Evolutionary conservation across 441 rosid genomes (phyloP).

Genomic region (Euphorbia schlechtendalii): DNA sequence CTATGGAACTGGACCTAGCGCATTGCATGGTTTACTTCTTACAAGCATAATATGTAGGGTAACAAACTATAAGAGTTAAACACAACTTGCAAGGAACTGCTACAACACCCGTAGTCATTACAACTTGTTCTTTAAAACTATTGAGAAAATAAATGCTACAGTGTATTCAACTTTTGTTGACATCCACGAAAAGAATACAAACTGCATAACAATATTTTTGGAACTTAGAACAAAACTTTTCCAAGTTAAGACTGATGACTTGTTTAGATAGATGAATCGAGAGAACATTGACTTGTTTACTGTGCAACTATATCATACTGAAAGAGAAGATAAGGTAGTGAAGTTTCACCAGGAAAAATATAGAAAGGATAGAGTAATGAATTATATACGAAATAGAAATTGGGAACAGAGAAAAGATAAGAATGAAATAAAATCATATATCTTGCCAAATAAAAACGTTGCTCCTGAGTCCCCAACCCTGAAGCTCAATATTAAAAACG

Average conservation of each 20-base stretch:
- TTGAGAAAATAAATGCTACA: neutral
- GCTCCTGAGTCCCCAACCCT: no score
- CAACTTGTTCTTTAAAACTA: neutral
- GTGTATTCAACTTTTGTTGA: neutral
- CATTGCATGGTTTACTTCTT: neutral
- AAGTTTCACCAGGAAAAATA: no score
- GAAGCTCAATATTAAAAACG: no score
- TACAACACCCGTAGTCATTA: neutral
- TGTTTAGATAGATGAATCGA: constrained; percentile 19
- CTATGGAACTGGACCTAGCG: neutral
- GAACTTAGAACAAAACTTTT: neutral
- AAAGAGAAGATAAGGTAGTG: no score
- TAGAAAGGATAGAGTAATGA: no score
- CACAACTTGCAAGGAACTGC: no score
- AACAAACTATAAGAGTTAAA: neutral
- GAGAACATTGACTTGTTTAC: constrained; percentile 40
- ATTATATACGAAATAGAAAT: no score
- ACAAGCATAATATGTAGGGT: constrained; percentile 10
- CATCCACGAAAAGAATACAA: neutral
- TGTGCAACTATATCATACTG: no score
- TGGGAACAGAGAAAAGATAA: no score
- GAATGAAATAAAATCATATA: no score
- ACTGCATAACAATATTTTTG: neutral
- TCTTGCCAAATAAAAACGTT: no score
- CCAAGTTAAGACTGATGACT: neutral